Evolutionary conservation across 1,139 yeast genomes (phyloP), one percentile per base, ranked within the genome.

Genomic region (Groenewaldozyma sp.): DNA sequence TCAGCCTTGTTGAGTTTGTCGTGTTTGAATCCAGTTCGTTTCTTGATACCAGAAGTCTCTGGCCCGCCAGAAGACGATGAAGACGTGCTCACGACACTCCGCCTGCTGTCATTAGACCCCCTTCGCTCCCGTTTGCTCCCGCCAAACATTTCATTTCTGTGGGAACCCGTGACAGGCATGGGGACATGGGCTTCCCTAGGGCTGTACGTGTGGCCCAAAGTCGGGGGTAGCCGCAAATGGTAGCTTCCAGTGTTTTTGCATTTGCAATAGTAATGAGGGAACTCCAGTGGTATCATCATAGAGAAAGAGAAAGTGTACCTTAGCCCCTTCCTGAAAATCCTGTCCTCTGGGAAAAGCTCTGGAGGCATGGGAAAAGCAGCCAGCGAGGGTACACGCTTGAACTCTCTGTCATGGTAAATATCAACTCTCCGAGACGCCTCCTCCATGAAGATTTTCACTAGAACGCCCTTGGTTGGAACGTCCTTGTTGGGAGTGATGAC

Each of bases 181-280:
- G 10, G 7, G 26, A 22, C 26, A 22, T 22, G 7, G 7, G 7
- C 26, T n/a, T n/a, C n/a, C n/a, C n/a, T n/a, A n/a, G n/a, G n/a
- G n/a, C n/a, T n/a, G n/a, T n/a, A n/a, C n/a, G n/a, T n/a, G n/a
- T n/a, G n/a, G n/a, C 31, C 31, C 13, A 29, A 10, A 6, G 20
- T 16, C 4, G 33, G 33, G 18, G 33, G 33, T n/a, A 29, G 33
- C 17, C 33, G 14, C 22, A 18, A 29, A 18, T 29, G 33, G 4
- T 19, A 10, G 10, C 17, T 21, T 5, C 18, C 19, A 18, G 33
- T 11, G 6, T 13, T 6, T 11, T 13, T n/a, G 16, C 31, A 27
- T 13, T 27, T 27, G 31, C 31, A 27, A 9, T 6, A 9, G 7
- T 13, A 6, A 27, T 27, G 6, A 5, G 6, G 10, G 10, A 29